phyloP scores from a whole-genome alignment of 306 rosid species.

The Psophocarpus tetragonolobus region DNA sequence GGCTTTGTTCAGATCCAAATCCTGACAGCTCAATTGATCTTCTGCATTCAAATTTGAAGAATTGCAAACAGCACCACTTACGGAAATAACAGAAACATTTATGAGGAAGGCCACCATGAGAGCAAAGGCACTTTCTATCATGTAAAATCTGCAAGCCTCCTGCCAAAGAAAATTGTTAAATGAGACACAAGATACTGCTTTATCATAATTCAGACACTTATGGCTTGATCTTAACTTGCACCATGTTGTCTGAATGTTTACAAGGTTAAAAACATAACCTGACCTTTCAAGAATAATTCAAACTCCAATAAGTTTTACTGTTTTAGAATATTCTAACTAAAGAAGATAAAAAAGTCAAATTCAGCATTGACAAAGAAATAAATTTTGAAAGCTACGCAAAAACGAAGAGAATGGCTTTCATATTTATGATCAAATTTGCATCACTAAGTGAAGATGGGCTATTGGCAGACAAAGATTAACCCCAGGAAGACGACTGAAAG shows the following conservation, averaged over 20 bases:
- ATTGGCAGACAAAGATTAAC: neutral
- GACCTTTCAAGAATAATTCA: conserved; percentile 6
- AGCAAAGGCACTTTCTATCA: conserved; percentile 93
- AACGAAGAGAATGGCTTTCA: neutral
- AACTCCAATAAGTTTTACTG: neutral
- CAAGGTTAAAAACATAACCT: conserved; percentile 11
- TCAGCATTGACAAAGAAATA: neutral
- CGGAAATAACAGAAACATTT: conserved; percentile 83
- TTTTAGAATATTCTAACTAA: neutral
- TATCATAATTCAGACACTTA: conserved; percentile 15
- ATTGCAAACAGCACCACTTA: conserved; percentile 89
- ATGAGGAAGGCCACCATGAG: conserved; percentile 87
- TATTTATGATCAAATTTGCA: neutral
- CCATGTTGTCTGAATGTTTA: neutral
- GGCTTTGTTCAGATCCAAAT: conserved; percentile 92
- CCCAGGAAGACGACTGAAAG: neutral
- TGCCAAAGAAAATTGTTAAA: conserved; percentile 36
- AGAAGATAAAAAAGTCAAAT: neutral
- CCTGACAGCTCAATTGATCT: conserved; percentile 70
- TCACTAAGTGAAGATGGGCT: neutral
- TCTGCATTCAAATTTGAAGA: conserved; percentile 63
- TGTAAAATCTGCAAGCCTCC: conserved; percentile 96
- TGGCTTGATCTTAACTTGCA: neutral
- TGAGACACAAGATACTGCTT: conserved; percentile 21
- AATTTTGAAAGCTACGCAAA: neutral